Conservation (phyloP, 2,329 filamentous ascomycete species). For the Plectosphaerella cucumerina region DNA sequence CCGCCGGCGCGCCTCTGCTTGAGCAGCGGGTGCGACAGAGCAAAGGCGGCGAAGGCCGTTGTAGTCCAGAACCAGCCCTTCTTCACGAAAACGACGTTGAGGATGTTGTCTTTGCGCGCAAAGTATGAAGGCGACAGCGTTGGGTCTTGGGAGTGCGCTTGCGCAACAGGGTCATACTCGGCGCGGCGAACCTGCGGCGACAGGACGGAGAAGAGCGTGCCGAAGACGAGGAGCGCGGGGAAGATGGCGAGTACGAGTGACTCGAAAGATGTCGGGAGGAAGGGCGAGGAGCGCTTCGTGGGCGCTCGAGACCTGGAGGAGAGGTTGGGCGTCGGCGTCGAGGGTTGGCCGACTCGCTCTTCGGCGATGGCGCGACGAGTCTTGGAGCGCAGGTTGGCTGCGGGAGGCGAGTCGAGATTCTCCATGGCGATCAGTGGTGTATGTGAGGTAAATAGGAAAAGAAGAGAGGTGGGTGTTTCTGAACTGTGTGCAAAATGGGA, state of each 20-base stretch:
- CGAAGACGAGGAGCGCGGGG: constrained; percentile 73
- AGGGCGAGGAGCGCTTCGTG: constrained; percentile 45
- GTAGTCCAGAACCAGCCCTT: constrained; percentile 92
- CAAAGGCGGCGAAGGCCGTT: constrained; percentile 65
- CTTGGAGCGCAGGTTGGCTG: constrained; percentile 11
- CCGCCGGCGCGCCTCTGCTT: constrained; percentile 15
- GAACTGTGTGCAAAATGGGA: neutral
- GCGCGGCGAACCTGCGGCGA: constrained; percentile 66
- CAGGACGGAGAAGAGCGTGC: constrained; percentile 73
- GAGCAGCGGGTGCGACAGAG: constrained; percentile 61
- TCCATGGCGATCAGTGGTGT: constrained; percentile 6
- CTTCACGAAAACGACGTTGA: constrained; percentile 94
- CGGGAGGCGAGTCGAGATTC: constrained; percentile 7
- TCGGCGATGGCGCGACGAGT: constrained; percentile 12
- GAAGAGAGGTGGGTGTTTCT: too few species aligned
- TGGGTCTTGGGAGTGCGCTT: constrained; percentile 57
- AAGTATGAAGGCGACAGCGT: constrained; percentile 75
- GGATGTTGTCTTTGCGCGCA: constrained; percentile 85
- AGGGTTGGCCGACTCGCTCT: constrained; percentile 10
- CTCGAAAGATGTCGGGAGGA: constrained; percentile 68
- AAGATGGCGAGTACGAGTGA: constrained; percentile 63
- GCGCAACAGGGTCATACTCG: constrained; percentile 56
- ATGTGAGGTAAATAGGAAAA: neutral
- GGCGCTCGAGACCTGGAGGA: constrained; percentile 4
- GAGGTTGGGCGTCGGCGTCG: constrained; percentile 1